Evolutionary conservation across 2,329 filamentous ascomycete species (phyloP).

Genomic region (Sarocladium kiliense): DNA sequence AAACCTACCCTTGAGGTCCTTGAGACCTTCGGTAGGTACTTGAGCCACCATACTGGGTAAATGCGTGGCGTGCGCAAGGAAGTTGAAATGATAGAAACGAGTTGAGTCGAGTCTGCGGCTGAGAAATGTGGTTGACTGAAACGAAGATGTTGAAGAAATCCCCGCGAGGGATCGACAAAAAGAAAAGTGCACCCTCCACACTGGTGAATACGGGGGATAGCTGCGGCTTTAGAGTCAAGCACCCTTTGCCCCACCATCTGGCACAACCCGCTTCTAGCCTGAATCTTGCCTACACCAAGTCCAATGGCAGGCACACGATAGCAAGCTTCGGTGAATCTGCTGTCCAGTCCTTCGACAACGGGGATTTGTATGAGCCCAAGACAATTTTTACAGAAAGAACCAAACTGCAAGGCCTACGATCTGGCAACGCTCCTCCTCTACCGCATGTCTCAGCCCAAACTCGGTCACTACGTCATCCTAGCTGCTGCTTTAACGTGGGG

Average conservation of each 20-base stretch:
- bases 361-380: not conserved
- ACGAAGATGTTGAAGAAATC: not conserved
- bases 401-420: no score
- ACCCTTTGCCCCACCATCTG: slow-evolving; percentile 3
- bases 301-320: not conserved
- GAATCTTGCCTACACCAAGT: slow-evolving; percentile 4
- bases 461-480: not conserved
- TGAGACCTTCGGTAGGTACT: slow-evolving; percentile 36
- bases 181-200: not conserved
- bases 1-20: slow-evolving; percentile 36
- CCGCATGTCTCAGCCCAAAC: not conserved
- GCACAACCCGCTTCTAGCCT: slow-evolving; percentile 6
- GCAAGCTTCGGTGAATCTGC: not conserved
- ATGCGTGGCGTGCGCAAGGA: slow-evolving; percentile 6
- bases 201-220: not conserved
- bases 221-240: not conserved
- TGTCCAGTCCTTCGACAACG: not conserved
- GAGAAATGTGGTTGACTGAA: not conserved
- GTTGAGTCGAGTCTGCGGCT: not conserved
- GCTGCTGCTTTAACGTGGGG: not conserved
- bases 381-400: no score
- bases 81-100: not conserved
- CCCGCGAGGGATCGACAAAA: not conserved
- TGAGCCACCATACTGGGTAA: slow-evolving; percentile 36
- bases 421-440: not conserved